These are phyloP conservation scores for Volutella citrinella DNA, from an alignment of 2,329 filamentous ascomycete genomes.

Conservation along the genomic window DNA sequence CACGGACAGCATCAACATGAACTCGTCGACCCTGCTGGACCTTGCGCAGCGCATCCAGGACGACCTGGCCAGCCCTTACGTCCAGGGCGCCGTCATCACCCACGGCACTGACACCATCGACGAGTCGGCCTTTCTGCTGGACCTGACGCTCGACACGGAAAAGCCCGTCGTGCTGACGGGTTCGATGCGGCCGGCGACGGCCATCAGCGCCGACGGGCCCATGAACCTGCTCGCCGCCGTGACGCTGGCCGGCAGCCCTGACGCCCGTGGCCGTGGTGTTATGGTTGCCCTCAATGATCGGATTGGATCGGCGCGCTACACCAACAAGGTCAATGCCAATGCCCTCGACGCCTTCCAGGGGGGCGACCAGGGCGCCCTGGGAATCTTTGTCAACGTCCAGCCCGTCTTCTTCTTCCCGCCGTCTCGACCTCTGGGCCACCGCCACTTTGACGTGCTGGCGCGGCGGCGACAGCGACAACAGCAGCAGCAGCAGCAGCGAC, in stretches of 20 bases:
- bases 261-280: slow-evolving; percentile 48
- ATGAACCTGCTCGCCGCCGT: slow-evolving; percentile 61
- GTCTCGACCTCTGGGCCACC: slow-evolving; percentile 43
- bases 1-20: slow-evolving; percentile 46
- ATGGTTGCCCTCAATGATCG: slow-evolving; percentile 63
- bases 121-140: slow-evolving; percentile 62
- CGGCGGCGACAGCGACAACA: neutral
- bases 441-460: slow-evolving; percentile 38
- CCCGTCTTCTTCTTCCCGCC: slow-evolving; percentile 60
- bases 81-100: slow-evolving; percentile 55
- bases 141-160: slow-evolving; percentile 51
- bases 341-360: slow-evolving; percentile 60
- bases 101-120: slow-evolving; percentile 66
- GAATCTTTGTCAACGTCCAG: slow-evolving; percentile 54
- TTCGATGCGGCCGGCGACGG: slow-evolving; percentile 61
- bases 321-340: slow-evolving; percentile 61
- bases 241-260: slow-evolving; percentile 47
- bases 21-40: slow-evolving; percentile 44
- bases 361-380: slow-evolving; percentile 54
- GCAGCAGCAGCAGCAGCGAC: neutral
- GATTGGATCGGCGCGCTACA: slow-evolving; percentile 55
- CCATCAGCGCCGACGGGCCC: slow-evolving; percentile 60
- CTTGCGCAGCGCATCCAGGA: slow-evolving; percentile 46
- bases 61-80: slow-evolving; percentile 41
- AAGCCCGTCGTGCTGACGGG: slow-evolving; percentile 61